These are phyloP conservation scores for Cryptococcus sp. DNA, from an alignment of 1,284 basidiomycete genomes.

Conservation along the genomic window DNA sequence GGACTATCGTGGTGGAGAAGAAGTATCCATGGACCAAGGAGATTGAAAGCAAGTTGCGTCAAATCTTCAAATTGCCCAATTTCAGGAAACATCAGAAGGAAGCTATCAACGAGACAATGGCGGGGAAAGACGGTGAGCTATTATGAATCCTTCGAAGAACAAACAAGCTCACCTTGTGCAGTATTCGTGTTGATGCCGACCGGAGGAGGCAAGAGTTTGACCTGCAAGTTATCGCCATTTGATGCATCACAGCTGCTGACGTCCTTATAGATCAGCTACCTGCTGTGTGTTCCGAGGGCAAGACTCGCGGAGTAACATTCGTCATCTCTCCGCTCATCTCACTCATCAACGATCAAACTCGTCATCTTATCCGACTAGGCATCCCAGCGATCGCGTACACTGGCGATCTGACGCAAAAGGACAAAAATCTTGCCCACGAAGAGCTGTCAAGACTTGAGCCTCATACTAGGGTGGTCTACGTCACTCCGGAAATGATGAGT, in stretches of 20 bases:
- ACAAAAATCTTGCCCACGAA: conserved; percentile 55
- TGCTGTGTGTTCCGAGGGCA: conserved; percentile 73
- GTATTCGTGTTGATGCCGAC: conserved; percentile 97
- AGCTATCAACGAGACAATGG: conserved; percentile 76
- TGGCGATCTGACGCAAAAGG: conserved; percentile 58
- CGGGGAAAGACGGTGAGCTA: conserved; percentile 64
- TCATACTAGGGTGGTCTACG: conserved; percentile 69
- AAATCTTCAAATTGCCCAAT: conserved; percentile 65
- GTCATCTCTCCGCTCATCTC: conserved; percentile 89
- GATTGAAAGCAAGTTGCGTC: conserved; percentile 64
- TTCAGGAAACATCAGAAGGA: conserved; percentile 87
- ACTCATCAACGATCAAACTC: conserved; percentile 88
- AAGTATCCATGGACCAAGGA: conserved; percentile 60
- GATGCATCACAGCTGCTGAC: background rate
- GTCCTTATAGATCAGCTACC: conserved; percentile 66
- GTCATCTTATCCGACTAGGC: conserved; percentile 64
- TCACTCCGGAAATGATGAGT: conserved; percentile 89
- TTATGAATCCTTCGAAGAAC: background rate
- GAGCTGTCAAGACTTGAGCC: conserved; percentile 55
- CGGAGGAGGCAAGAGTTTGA: conserved; percentile 89
- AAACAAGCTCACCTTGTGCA: conserved; percentile 6
- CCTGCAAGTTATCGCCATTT: conserved; percentile 56
- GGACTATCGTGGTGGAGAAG: conserved; percentile 29
- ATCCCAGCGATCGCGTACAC: conserved; percentile 75
- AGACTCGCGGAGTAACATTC: conserved; percentile 78